A percentile compares a stretch with the other conserved stretches of the same genome.
Evolutionary conservation across 2,329 filamentous ascomycete genomes (phyloP).

Genomic region (Cadophora luteo-olivacea): DNA sequence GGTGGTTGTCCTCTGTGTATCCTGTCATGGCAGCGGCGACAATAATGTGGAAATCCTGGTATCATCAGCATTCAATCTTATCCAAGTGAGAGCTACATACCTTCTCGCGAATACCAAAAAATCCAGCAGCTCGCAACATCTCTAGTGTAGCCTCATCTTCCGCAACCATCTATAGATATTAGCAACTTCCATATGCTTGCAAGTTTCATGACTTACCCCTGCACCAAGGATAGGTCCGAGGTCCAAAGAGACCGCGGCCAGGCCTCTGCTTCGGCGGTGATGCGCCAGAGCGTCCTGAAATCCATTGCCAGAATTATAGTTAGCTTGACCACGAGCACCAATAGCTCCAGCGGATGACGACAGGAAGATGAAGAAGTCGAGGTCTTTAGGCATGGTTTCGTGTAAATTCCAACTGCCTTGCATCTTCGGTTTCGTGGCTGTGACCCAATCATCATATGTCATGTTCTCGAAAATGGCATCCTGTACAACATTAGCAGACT

Average conservation of each 20-base stretch:
- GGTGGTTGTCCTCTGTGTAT: constrained; percentile 33
- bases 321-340: constrained; percentile 42
- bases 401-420: constrained; percentile 34
- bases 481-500: constrained; percentile 4
- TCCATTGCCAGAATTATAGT: constrained; percentile 42
- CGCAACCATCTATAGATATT: constrained; percentile 52
- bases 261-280: constrained; percentile 25
- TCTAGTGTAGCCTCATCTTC: constrained; percentile 55
- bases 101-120: constrained; percentile 56
- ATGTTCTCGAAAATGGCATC: constrained; percentile 42
- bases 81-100: background rate
- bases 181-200: background rate
- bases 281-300: constrained; percentile 37
- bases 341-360: constrained; percentile 26
- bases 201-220: constrained; percentile 10
- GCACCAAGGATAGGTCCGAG: constrained; percentile 26
- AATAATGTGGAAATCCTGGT: constrained; percentile 43
- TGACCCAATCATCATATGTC: constrained; percentile 46
- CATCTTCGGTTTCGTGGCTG: constrained; percentile 46
- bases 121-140: constrained; percentile 57
- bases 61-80: background rate
- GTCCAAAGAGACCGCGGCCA: constrained; percentile 27
- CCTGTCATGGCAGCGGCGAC: constrained; percentile 54
- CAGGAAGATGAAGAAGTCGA: constrained; percentile 46
- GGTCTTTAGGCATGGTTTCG: constrained; percentile 26